Base-by-base conservation (phyloP, 768 basidiomycete species). In the Suillus variegatus region DNA sequence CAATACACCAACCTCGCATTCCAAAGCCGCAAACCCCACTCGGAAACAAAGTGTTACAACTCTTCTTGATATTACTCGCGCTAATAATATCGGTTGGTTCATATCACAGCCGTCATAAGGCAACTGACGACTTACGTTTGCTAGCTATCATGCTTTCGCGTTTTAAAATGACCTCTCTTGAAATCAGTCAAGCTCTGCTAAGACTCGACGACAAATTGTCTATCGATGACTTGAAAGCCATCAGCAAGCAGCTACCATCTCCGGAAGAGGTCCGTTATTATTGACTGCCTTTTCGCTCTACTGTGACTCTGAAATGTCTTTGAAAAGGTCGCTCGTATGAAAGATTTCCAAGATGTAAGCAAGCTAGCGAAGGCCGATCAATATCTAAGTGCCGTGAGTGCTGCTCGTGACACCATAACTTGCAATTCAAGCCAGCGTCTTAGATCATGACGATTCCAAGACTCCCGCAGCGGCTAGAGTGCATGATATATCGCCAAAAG, bases 311-410 rank as follows among this genome's bases (percentile, higher is more conserved):
- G 4, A 28, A 58, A 49, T 62, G 20, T 35, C 65, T 22, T 60
- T 64, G 22, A 32, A 10, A 69, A 93, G 91, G 78, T 88, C 56
- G 79, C 83, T 14, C 81, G 88, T 14, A 82, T 97, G 49, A 86
- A 84, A 65, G 85, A 85, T 35, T 93, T 91, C 71, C 88, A 84
- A 3, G 90, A 95, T 65, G 78, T 91, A 14, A 80, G 82, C 49
- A 91, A 89, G 71, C 82, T 97, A 10, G 87, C 93, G 5, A 90
- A 91, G 65, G 88, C 93, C 20, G 95, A 98, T 72, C 90, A 89
- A 71, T 96, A 92, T 76, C 91, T 95, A 70, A 78, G 79, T 65
- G 85, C 93, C 83, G 93, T 93, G 63, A 61, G 79, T 71, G 10
- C 14, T n/a, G 13, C 22, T 32, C 18, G 10, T 20, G 5, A 41